Base-by-base conservation (phyloP, 371 early-diverging fungal species). In the Mortierella sp. region DNA sequence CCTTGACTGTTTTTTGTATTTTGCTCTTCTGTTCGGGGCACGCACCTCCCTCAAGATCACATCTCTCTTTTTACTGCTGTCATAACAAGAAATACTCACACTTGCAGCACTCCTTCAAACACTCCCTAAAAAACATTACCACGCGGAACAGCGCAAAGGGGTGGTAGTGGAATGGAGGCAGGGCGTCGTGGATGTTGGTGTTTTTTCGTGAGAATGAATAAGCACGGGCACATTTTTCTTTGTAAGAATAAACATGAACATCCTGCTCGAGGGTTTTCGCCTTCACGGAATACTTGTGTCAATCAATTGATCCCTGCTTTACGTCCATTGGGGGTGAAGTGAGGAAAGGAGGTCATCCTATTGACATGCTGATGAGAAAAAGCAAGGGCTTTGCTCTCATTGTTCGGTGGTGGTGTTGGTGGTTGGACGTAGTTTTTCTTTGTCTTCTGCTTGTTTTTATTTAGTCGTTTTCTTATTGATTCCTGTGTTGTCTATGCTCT, bases 401-500 rank as follows among this genome's bases (percentile, higher is more conserved):
- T 31, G 19, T 34, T 7, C 31, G 34, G 16, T 19, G 14, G 38
- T 31, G 16, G 19, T 34, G 63, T 57, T 57, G n/a, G 21, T 21
- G n/a, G n/a, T n/a, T n/a, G 42, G 42, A 5, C 42, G 31, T 48
- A 52, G 48, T 11, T 31, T 14, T 5, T 73, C 24, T 52, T 19
- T 74, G 24, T 71, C 38, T 45, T 72, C 28, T 58, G n/a, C 9
- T 77, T 75, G 47, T n/a, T 42, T 73, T 65, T 55, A 14, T 74
- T 68, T 5, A 57, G 45, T 74, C 47, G 55, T 31, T 55, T n/a
- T 13, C 38, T n/a, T 26, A 63, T 63, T 19, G 21, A 63, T 34
- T 63, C 38, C 38, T 34, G 63, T 16, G 26, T 28, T 28, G 19
- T 79, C 74, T 82, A 83, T 83, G 84, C 74, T 48, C 84, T 74